phyloP scores from a whole-genome alignment of 2,329 filamentous ascomycete species.

The Aspergillus ochraceoroseus region DNA sequence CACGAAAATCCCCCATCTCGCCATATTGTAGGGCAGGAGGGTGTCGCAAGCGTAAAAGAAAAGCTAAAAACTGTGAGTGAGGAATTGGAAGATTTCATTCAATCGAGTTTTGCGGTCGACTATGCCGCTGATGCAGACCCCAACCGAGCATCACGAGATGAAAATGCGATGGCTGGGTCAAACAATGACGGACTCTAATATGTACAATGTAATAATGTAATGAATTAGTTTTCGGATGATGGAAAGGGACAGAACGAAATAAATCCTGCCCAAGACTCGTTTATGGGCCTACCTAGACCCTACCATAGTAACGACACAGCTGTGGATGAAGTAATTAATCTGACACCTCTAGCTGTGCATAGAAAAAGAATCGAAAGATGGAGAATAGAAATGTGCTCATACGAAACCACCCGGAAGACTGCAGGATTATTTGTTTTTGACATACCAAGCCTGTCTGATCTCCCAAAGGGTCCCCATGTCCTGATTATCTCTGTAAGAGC shows the following conservation, averaged over 20 bases:
- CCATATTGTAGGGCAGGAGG: conserved; percentile 90
- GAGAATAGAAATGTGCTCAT: background rate
- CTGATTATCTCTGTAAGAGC: conserved; percentile 43
- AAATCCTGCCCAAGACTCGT: too few relatives aligned
- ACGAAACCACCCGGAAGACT: too few relatives aligned
- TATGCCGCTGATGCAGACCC: conserved; percentile 34
- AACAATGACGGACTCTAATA: conserved; percentile 17
- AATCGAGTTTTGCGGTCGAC: conserved; percentile 80
- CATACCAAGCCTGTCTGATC: conserved; percentile 40
- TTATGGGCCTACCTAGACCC: too few relatives aligned
- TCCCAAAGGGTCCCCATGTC: conserved; percentile 46
- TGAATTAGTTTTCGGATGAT: background rate
- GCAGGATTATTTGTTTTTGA: conserved; percentile 23
- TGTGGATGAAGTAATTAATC: background rate
- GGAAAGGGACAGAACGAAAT: background rate
- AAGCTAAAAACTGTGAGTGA: conserved; percentile 95
- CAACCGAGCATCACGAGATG: conserved; percentile 19
- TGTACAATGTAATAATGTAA: conserved; percentile 3
- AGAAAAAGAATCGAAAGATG: background rate
- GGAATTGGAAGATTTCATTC: conserved; percentile 92
- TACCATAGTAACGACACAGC: too few relatives aligned
- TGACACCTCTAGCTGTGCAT: background rate
- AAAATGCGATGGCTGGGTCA: conserved; percentile 15
- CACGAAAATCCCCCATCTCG: conserved; percentile 92
- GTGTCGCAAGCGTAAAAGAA: conserved; percentile 81